Conservation (phyloP, 2,329 filamentous ascomycete species). For the Sporothrix variecibatus region DNA sequence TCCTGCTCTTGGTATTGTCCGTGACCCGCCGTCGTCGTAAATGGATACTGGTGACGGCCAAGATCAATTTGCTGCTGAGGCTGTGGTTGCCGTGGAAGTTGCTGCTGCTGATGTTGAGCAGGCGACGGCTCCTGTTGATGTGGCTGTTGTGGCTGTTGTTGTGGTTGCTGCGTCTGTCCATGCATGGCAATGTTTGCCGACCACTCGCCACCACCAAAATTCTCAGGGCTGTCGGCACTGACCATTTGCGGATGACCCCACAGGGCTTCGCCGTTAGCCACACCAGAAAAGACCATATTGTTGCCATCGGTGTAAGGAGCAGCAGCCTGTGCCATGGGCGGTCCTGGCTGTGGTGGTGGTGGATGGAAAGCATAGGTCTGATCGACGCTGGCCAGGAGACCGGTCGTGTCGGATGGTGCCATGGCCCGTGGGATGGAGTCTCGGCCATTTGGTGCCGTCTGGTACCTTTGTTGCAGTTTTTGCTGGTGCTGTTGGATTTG, state of each 20-base stretch:
- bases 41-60: neutral
- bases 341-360: neutral
- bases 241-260: constrained; percentile 44
- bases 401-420: neutral
- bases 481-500: neutral
- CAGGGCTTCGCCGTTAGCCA: constrained; percentile 51
- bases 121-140: neutral
- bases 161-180: constrained; percentile 16
- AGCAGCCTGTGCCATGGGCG: neutral
- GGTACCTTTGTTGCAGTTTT: neutral
- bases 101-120: neutral
- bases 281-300: constrained; percentile 48
- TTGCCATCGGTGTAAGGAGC: constrained; percentile 24
- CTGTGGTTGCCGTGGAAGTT: neutral
- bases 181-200: constrained; percentile 12
- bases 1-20: constrained; percentile 4
- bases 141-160: neutral
- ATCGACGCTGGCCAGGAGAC: constrained; percentile 18
- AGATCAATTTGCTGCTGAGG: neutral
- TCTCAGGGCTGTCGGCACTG: constrained; percentile 43
- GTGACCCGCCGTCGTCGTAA: neutral
- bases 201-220: constrained; percentile 27
- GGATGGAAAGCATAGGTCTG: constrained; percentile 4
- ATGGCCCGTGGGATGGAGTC: constrained; percentile 17
- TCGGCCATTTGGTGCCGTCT: neutral